Base-by-base conservation (phyloP, 2,329 filamentous ascomycete genomes). In the Phaeosphaeriaceae sp. region DNA sequence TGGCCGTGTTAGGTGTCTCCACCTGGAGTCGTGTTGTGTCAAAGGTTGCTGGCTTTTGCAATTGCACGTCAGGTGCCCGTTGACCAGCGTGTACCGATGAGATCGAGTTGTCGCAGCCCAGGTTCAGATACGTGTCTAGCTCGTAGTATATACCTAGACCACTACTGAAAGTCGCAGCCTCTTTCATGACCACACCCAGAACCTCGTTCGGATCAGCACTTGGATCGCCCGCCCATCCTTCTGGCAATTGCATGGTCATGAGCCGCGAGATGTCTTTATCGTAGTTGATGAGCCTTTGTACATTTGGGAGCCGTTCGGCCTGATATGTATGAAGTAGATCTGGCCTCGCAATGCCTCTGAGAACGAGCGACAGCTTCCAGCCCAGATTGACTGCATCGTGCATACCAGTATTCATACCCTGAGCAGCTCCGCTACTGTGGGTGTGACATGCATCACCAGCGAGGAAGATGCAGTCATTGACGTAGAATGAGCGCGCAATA, bases 391-490 rank as follows among this genome's bases (percentile, higher is more conserved):
- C 76, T 0, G 83, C 80, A 55, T 86, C 84, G 22, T 83, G 81
- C 20, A 87, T 78, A 0, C 84, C 84, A 0, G 83, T 83, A 65
- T 87, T 87, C 82, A 87, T 84, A 1, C 85, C 85, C 65, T 86
- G 85, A 0, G 83, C 86, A 1, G 84, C 85, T 0, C 82, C 81
- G 0, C 84, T 84, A 40, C 78, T 84, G 58, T 87, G 84, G 13
- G 84, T 84, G 58, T 88, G 85, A 1, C 83, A 84, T 6, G 85
- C 84, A 55, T 88, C 86, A 15, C 85, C 85, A 1, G 82, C 84
- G 0, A 88, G 72, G 46, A 87, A 83, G 2, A 85, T 76, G 2
- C 84, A 79, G 2, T 81, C 80, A 21, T 78, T 76, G 6, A 62
- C 57, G 44, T 63, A 72, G 56, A 76, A 75, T 1, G 61, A 62